Conservation (phyloP, 257 asterid genomes). For the Fraxinus pennsylvanica region DNA sequence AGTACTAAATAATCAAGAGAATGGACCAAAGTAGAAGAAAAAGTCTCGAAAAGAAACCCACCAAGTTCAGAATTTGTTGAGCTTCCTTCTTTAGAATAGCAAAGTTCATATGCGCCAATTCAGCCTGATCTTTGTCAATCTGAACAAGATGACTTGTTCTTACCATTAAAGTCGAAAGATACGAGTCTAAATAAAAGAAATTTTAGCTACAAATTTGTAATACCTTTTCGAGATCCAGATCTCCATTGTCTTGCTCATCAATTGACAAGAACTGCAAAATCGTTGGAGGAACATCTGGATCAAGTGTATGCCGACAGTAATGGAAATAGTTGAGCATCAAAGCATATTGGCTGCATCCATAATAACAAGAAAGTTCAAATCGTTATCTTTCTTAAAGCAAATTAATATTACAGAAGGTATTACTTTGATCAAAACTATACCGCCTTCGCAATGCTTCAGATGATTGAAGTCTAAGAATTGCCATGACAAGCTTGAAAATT, state of each 20-base stretch:
- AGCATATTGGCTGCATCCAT: slow-evolving; percentile 80
- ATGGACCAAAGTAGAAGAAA: background rate
- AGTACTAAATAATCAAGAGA: slow-evolving; percentile 6
- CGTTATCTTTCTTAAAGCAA: slow-evolving; percentile 20
- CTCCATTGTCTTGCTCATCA: slow-evolving; percentile 77
- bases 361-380: slow-evolving; percentile 32
- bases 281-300: slow-evolving; percentile 75
- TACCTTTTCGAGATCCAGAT: slow-evolving; percentile 83
- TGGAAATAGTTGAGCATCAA: slow-evolving; percentile 92
- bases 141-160: slow-evolving; percentile 33
- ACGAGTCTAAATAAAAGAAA: slow-evolving; percentile 9
- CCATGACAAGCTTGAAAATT: slow-evolving; percentile 83
- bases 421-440: slow-evolving; percentile 41
- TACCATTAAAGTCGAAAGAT: slow-evolving; percentile 9
- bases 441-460: slow-evolving; percentile 96
- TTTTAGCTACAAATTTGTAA: slow-evolving; percentile 20
- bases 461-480: slow-evolving; percentile 82
- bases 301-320: slow-evolving; percentile 89
- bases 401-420: slow-evolving; percentile 7
- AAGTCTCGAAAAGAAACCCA: slow-evolving; percentile 31
- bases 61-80: slow-evolving; percentile 79
- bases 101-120: slow-evolving; percentile 71
- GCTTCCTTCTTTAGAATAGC: slow-evolving; percentile 80
- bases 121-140: slow-evolving; percentile 92
- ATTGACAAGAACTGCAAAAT: slow-evolving; percentile 71